Conservation (phyloP, 139 green algal genomes). For the Chlamydomonas sphaeroides region DNA sequence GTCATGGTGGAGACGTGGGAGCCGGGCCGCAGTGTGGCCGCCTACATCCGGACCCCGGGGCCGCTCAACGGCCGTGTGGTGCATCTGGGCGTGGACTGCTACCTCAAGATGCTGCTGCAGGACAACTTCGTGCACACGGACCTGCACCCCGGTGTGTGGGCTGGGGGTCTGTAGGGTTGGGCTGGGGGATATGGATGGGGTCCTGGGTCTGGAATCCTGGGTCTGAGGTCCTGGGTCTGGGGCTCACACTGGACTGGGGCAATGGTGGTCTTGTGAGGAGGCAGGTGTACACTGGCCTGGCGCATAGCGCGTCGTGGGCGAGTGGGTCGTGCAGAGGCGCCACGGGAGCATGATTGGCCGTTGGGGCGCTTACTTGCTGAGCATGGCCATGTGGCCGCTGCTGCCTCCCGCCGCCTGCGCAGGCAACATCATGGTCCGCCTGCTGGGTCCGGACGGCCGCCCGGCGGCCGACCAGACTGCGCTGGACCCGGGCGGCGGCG, state of each 20-base stretch:
- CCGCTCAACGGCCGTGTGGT: constrained; percentile 79
- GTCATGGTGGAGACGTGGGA: constrained; percentile 97
- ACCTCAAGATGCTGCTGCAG: constrained; percentile 91
- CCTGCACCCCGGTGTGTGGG: constrained; percentile 78
- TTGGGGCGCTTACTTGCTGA: too few relatives aligned
- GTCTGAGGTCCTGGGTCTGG: too few relatives aligned
- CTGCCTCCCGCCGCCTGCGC: too few relatives aligned
- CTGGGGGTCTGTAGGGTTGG: too few relatives aligned
- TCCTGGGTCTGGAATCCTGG: too few relatives aligned
- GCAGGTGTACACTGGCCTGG: too few relatives aligned
- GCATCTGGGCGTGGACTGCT: constrained; percentile 83
- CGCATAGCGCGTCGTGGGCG: too few relatives aligned
- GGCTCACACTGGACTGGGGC: too few relatives aligned
- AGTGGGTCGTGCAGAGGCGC: neutral
- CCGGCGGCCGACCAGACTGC: neutral
- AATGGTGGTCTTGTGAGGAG: too few relatives aligned
- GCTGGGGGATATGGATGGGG: too few relatives aligned
- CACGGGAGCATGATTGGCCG: neutral
- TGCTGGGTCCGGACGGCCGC: constrained; percentile 37
- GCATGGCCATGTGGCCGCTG: too few relatives aligned
- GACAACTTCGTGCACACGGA: constrained; percentile 97
- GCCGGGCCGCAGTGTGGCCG: constrained; percentile 68
- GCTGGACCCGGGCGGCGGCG: neutral
- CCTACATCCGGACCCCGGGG: constrained; percentile 64
- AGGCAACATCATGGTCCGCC: constrained; percentile 91